Evolutionary conservation across 345 rosid genomes (phyloP).

Genomic region (Citrus australasica): DNA sequence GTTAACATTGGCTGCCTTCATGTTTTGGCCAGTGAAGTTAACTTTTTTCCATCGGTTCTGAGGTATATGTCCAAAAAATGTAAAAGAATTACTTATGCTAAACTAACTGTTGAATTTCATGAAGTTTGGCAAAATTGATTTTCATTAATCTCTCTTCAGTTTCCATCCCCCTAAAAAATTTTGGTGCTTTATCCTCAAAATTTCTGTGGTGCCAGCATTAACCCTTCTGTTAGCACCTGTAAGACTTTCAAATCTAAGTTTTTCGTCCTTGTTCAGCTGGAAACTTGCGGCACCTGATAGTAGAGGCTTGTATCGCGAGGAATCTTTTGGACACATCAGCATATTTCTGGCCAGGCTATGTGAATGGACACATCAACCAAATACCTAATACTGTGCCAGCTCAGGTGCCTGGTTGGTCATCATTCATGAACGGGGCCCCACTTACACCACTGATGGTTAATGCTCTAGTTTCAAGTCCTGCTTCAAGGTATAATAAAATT

Average conservation of each 20-base stretch:
- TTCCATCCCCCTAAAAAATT: not conserved
- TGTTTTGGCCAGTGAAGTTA: not conserved
- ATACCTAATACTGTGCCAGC: constrained; percentile 54
- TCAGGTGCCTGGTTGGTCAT: constrained; percentile 81
- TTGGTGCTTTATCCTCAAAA: not conserved
- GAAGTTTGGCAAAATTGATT: not conserved
- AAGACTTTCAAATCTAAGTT: constrained; percentile 12
- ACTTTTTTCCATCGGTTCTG: not conserved
- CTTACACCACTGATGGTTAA: constrained; percentile 60
- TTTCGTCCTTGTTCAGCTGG: constrained; percentile 63
- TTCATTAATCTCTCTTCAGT: constrained; percentile 2
- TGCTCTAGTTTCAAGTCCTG: constrained; percentile 82
- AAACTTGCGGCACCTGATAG: constrained; percentile 94
- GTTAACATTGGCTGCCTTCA: not conserved
- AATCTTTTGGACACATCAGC: constrained; percentile 85
- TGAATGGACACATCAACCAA: constrained; percentile 61
- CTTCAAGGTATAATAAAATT: constrained; percentile 63
- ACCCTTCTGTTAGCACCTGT: not conserved
- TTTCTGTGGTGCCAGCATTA: not conserved
- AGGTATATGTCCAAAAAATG: not conserved
- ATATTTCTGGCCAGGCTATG: constrained; percentile 93
- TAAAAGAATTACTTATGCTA: not conserved
- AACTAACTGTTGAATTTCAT: not conserved
- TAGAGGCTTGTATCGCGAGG: constrained; percentile 94
- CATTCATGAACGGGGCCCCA: constrained; percentile 78